These are phyloP conservation scores for Alternaria sp. DNA, from an alignment of 2,329 filamentous ascomycete species.

Conservation along the genomic window DNA sequence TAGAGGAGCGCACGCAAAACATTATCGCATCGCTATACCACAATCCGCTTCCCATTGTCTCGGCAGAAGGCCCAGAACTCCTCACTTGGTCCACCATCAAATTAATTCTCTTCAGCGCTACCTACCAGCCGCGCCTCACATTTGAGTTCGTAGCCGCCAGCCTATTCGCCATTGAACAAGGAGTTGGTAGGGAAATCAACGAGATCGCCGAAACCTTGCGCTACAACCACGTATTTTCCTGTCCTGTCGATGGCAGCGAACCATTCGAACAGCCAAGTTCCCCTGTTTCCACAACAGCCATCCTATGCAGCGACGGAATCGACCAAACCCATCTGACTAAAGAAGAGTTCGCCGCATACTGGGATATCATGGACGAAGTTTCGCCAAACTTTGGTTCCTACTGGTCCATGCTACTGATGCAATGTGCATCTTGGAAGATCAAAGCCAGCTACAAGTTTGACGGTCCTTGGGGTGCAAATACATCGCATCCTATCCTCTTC, in stretches of 20 bases:
- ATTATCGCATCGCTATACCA: slow-evolving; percentile 49
- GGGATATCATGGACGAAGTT: slow-evolving; percentile 38
- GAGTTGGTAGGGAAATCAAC: slow-evolving; percentile 29
- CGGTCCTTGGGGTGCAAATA: slow-evolving; percentile 45
- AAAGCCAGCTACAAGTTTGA: slow-evolving; percentile 44
- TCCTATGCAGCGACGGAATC: slow-evolving; percentile 51
- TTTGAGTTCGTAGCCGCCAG: slow-evolving; percentile 47
- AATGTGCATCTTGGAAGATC: slow-evolving; percentile 49
- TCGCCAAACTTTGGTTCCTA: slow-evolving; percentile 47
- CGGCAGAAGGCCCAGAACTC: slow-evolving; percentile 35
- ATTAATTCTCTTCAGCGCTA: slow-evolving; percentile 41
- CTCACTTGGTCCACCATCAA: slow-evolving; percentile 52
- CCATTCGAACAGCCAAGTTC: slow-evolving; percentile 2
- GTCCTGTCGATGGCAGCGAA: slow-evolving; percentile 29
- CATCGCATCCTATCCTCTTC: slow-evolving; percentile 63
- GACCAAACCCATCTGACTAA: slow-evolving; percentile 35
- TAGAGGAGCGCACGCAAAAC: slow-evolving; percentile 41
- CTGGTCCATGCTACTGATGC: slow-evolving; percentile 48
- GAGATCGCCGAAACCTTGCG: slow-evolving; percentile 23
- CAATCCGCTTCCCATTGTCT: slow-evolving; percentile 48
- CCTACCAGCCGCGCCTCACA: slow-evolving; percentile 44
- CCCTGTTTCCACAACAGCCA: slow-evolving; percentile 30
- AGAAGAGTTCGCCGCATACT: slow-evolving; percentile 43
- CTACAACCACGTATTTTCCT: slow-evolving; percentile 33
- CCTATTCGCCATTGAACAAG: slow-evolving; percentile 43